Evolutionary conservation across 75 land plant species (phyloP).

Genomic region (Selaginella tamariscina): DNA sequence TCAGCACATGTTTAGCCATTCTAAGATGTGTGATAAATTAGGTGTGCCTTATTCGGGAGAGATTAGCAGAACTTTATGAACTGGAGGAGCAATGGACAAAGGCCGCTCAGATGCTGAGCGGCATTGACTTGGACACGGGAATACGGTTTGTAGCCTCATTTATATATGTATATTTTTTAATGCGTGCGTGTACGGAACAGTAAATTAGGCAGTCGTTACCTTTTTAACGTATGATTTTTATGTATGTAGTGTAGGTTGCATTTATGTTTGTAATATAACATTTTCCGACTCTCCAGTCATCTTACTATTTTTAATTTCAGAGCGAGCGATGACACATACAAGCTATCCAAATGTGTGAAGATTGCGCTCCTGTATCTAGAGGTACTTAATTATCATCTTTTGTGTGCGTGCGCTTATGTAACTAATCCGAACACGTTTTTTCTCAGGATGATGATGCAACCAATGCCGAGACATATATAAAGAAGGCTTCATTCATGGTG

Average conservation of each 20-base stretch:
- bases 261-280: neutral
- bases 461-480: constrained; percentile 88
- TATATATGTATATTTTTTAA: constrained; percentile 2
- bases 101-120: constrained; percentile 99
- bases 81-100: constrained; percentile 92
- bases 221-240: neutral
- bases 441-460: constrained; percentile 96
- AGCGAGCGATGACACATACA: constrained; percentile 73
- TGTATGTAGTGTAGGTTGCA: neutral
- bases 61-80: constrained; percentile 87
- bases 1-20: too few relatives aligned
- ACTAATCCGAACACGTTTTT: too few relatives aligned
- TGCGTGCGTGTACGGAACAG: neutral
- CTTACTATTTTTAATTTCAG: constrained; percentile 34
- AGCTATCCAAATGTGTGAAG: constrained; percentile 89
- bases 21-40: constrained; percentile 15
- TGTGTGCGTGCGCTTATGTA: neutral
- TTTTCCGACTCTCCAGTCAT: neutral
- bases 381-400: constrained; percentile 30
- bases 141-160: constrained; percentile 43
- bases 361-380: constrained; percentile 97
- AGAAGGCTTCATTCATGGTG: constrained; percentile 94
- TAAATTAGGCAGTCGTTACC: neutral
- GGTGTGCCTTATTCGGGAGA: constrained; percentile 90
- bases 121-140: constrained; percentile 89